Evolutionary conservation across 2,329 filamentous ascomycete genomes (phyloP).

Genomic region (Domatiomyces catenatus): DNA sequence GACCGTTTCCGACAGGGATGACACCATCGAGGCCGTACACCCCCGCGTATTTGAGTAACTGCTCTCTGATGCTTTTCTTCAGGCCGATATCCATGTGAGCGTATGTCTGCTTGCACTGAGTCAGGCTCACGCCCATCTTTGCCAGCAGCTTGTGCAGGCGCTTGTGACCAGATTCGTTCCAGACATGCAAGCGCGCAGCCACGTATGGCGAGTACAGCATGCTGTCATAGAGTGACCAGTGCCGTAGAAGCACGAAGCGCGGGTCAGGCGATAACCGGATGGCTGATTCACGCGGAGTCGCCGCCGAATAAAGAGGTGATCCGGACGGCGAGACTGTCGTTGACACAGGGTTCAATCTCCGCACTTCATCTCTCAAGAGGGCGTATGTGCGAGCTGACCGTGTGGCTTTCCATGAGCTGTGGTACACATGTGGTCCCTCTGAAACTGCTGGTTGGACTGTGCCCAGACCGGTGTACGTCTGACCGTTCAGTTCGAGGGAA

Average conservation of each 20-base stretch:
- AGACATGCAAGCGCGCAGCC: constrained; percentile 79
- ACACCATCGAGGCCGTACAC: constrained; percentile 89
- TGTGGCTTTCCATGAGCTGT: constrained; percentile 14
- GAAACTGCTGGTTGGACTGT: constrained; percentile 26
- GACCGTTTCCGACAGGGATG: constrained; percentile 61
- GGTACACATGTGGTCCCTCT: constrained; percentile 32
- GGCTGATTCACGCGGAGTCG: constrained; percentile 73
- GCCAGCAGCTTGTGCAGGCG: constrained; percentile 84
- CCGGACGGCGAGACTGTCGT: constrained; percentile 29
- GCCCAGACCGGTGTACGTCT: constrained; percentile 65
- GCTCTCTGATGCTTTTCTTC: constrained; percentile 70
- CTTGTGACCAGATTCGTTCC: constrained; percentile 79
- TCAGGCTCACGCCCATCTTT: constrained; percentile 92
- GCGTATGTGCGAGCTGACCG: constrained; percentile 72
- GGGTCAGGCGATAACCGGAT: constrained; percentile 90
- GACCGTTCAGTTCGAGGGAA: constrained; percentile 82
- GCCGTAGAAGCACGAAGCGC: constrained; percentile 76
- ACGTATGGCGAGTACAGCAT: constrained; percentile 97
- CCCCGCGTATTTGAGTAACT: constrained; percentile 79
- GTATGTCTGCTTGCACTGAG: constrained; percentile 89
- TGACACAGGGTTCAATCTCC: constrained; percentile 67
- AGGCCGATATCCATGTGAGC: constrained; percentile 98
- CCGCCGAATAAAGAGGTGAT: constrained; percentile 22
- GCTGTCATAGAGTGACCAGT: constrained; percentile 96
- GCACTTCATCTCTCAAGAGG: constrained; percentile 80